Percentiles rank a stretch among this genome's conserved stretches.
Evolutionary conservation across 805 yeast genomes (phyloP).

Genomic region (Wickerhamomyces hampshirensis): DNA sequence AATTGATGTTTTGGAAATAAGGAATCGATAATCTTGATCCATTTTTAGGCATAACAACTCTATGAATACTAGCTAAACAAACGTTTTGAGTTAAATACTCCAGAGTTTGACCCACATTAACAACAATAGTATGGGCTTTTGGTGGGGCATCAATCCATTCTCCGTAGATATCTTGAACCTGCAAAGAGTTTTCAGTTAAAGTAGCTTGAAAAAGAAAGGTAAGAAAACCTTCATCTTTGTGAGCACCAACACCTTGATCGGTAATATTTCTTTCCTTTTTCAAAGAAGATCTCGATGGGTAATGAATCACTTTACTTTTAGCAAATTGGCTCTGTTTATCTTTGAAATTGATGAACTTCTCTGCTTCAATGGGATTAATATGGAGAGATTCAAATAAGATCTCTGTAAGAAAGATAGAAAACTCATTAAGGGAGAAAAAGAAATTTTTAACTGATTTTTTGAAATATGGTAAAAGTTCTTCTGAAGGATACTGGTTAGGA

Average conservation of each 20-base stretch:
- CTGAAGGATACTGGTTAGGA: slow-evolving; percentile 43
- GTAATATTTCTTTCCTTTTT: slow-evolving; percentile 37
- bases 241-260: slow-evolving; percentile 39
- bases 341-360: slow-evolving; percentile 41
- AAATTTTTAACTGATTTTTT: slow-evolving; percentile 28
- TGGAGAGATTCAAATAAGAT: slow-evolving; percentile 56
- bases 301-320: slow-evolving; percentile 35
- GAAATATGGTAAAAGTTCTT: slow-evolving; percentile 30
- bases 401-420: slow-evolving; percentile 37
- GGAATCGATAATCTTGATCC: slow-evolving; percentile 40
- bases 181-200: slow-evolving; percentile 37
- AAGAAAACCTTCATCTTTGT: slow-evolving; percentile 59
- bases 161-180: slow-evolving; percentile 43
- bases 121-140: slow-evolving; percentile 35
- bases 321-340: slow-evolving; percentile 28
- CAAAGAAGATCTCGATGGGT: slow-evolving; percentile 34
- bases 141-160: slow-evolving; percentile 44
- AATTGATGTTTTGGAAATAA: slow-evolving; percentile 43
- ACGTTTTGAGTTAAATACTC: slow-evolving; percentile 45
- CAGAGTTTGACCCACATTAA: slow-evolving; percentile 45
- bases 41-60: slow-evolving; percentile 30
- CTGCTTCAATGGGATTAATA: slow-evolving; percentile 36
- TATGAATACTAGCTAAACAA: slow-evolving; percentile 46
- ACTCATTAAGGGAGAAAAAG: slow-evolving; percentile 39
- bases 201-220: slow-evolving; percentile 59